Evolutionary conservation across 31 red algal genomes (phyloP).

Genomic region (Asparagopsis taxiformis): DNA sequence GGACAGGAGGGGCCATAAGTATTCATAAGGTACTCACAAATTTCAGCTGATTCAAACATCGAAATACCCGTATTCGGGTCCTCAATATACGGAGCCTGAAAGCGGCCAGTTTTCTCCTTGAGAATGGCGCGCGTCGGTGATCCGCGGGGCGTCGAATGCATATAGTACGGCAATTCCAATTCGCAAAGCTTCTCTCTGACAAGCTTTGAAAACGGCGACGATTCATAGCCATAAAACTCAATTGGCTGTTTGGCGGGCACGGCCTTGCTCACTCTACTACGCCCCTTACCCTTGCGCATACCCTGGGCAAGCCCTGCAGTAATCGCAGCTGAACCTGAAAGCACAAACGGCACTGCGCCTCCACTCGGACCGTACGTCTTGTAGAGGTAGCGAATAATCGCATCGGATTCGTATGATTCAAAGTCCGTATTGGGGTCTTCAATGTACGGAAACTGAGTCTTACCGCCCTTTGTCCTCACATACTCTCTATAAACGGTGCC

Average conservation of each 20-base stretch:
- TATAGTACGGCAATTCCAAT: slow-evolving; percentile 79
- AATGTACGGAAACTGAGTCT: slow-evolving; percentile 88
- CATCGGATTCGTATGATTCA: slow-evolving; percentile 76
- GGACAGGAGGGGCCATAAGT: slow-evolving; percentile 59
- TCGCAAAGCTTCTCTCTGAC: slow-evolving; percentile 78
- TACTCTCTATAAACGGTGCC: slow-evolving; percentile 67
- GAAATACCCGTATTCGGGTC: slow-evolving; percentile 87
- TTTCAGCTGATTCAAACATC: slow-evolving; percentile 90
- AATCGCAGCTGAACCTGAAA: slow-evolving; percentile 39
- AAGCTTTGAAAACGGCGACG: slow-evolving; percentile 74
- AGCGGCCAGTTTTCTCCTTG: slow-evolving; percentile 53
- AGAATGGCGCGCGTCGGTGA: slow-evolving; percentile 61
- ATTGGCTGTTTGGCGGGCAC: slow-evolving; percentile 37
- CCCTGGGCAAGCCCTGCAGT: slow-evolving; percentile 48
- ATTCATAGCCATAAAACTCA: slow-evolving; percentile 86
- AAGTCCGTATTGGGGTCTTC: slow-evolving; percentile 88
- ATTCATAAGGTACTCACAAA: slow-evolving; percentile 82
- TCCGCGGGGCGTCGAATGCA: slow-evolving; percentile 77
- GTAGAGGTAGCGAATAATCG: slow-evolving; percentile 87
- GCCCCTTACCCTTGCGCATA: slow-evolving; percentile 37
- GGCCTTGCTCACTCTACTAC: slow-evolving; percentile 13
- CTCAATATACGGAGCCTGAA: slow-evolving; percentile 90
- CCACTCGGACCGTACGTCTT: slow-evolving; percentile 72
- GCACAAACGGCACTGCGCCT: slow-evolving; percentile 61
- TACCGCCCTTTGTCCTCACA: slow-evolving; percentile 69